Base-by-base conservation (phyloP, 805 yeast genomes). In the Candida multigemmis region DNA sequence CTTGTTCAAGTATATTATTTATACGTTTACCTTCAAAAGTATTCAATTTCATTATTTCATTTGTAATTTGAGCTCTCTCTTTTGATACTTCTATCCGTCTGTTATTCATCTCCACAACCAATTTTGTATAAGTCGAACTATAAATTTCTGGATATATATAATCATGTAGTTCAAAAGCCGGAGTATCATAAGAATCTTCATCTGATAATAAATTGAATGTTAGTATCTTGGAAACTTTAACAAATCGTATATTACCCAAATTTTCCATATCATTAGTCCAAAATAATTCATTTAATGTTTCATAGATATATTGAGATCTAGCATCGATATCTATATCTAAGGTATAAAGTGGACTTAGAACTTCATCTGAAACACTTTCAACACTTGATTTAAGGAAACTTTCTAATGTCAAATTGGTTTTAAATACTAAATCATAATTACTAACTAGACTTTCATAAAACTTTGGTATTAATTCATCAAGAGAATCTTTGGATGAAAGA, bases 11-110 rank as follows among this genome's bases (percentile, higher is more conserved):
- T n/a, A n/a, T n/a, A n/a, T n/a, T n/a, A n/a, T n/a, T n/a, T n/a
- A n/a, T n/a, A n/a, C n/a, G n/a, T 36, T 59, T 60, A 1, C 68
- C 68, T 35, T 57, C 63, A 32, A 60, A 60, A 16, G 60, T 48
- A 34, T 43, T 58, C 22, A 48, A 33, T 5, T 39, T 36, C 56
- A 60, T 49, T 14, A 59, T 41, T 19, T 46, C 39, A 14, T 43
- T 41, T 18, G 49, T 42, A 8, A 46, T 28, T 15, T 32, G 33
- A 6, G 33, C 36, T 22, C 55, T 44, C 5, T 38, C 37, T 17
- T 33, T 23, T 10, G 26, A 21, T 8, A 44, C 21, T 11, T 38
- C 38, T 6, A 37, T 36, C 12, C 40, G 32, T 23, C 32, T 30
- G 3, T 31, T 14, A 26, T 38, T 34, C 36, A 56, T 42, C 13